Evolutionary conservation across 176 grass and related monocot species (phyloP).

Genomic region (Phoenix dactylifera): DNA sequence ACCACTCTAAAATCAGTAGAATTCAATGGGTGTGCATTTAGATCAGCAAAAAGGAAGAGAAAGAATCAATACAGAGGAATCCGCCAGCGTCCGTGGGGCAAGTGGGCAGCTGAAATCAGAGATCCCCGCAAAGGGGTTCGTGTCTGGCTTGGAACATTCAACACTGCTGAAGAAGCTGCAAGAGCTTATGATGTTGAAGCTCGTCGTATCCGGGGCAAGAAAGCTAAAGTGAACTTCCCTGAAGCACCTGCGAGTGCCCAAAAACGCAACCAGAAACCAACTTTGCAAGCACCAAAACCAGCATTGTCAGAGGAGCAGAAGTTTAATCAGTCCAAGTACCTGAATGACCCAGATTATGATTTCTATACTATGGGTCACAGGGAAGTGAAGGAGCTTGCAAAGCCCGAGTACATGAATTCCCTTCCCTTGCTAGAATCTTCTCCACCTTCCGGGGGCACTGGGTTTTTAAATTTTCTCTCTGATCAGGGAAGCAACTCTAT

Average conservation of each 20-base stretch:
- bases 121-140: background rate
- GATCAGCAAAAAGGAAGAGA: background rate
- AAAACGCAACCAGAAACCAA: background rate
- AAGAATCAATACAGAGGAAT: constrained; percentile 3
- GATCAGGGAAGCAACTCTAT: background rate
- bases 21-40: background rate
- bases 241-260: background rate
- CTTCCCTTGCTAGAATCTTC: background rate
- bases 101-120: constrained; percentile 9
- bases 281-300: background rate
- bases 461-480: background rate
- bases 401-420: background rate
- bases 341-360: too few species aligned
- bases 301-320: background rate
- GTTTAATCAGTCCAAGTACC: too few species aligned
- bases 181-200: constrained; percentile 2
- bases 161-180: background rate
- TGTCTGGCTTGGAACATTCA: background rate
- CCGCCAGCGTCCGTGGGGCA: background rate
- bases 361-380: too few species aligned
- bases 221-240: constrained; percentile 10
- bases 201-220: background rate
- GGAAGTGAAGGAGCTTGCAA: too few species aligned
- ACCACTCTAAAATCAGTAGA: constrained; percentile 2
- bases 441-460: background rate